A percentile compares a stretch with the other conserved stretches of the same genome.
Conservation (phyloP, 2,329 filamentous ascomycete species). For the Claviceps sp. region DNA sequence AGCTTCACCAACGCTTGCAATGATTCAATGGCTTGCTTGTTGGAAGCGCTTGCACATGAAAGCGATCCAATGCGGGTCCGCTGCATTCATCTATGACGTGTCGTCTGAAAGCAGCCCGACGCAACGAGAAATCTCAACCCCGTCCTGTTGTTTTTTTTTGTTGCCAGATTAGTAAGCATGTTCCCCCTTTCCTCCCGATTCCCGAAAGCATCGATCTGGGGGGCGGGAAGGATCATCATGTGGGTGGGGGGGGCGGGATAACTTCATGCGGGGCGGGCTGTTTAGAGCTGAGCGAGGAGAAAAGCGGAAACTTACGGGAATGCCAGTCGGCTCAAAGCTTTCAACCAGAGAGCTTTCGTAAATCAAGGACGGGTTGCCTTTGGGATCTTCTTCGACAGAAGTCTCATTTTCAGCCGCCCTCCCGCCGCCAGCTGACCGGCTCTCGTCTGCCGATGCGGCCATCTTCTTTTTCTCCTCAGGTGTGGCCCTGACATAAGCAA, state of each 20-base stretch:
- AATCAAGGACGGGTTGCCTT: slow-evolving; percentile 49
- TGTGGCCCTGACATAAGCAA: slow-evolving; percentile 55
- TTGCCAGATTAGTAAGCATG: neutral
- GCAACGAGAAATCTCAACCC: slow-evolving; percentile 52
- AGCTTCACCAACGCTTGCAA: neutral
- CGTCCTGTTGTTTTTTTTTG: slow-evolving; percentile 33
- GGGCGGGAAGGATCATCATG: neutral
- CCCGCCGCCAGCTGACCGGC: neutral
- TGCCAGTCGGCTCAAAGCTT: slow-evolving; percentile 55
- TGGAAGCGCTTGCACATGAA: neutral
- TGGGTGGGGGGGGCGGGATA: neutral
- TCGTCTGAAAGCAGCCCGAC: slow-evolving; percentile 1
- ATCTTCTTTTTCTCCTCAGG: slow-evolving; percentile 53
- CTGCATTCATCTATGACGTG: slow-evolving; percentile 1
- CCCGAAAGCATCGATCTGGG: neutral
- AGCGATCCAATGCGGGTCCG: neutral
- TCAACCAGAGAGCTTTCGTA: slow-evolving; percentile 52
- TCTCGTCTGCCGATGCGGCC: slow-evolving; percentile 25
- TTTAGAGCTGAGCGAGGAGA: too few species aligned
- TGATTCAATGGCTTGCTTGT: neutral
- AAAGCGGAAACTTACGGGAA: slow-evolving; percentile 35
- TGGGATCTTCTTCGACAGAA: slow-evolving; percentile 12
- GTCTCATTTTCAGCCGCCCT: too few species aligned
- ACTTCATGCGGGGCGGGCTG: too few species aligned
- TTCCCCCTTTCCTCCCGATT: neutral